Base-by-base conservation (phyloP, 257 asterid species). In the Przewalskia tangutica region DNA sequence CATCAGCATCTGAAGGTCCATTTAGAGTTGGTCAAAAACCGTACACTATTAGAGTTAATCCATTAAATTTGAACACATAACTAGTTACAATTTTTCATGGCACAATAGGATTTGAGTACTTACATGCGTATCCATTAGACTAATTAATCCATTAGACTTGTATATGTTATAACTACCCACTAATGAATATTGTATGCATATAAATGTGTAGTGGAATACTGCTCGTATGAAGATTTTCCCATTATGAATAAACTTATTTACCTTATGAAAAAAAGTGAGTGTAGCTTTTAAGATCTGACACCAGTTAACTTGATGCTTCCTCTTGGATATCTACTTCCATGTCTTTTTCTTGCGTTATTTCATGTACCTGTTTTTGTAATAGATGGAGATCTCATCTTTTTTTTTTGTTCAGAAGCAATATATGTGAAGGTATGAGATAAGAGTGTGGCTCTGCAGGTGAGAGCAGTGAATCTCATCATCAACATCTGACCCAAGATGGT, bases 371-470 rank as follows among this genome's bases (percentile, higher is more conserved):
- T 34, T 42, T 82, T 59, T 65, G 38, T 79, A 14, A 65, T 40
- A 77, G 18, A 38, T 77, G 78, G 44, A 65, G 79, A 36, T 77
- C 65, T 86, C 58, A 63, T 81, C 38, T 7, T 56, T 13, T 17
- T 67, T 60, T 76, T 13, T 75, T 48, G 23, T 76, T 50, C 46
- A 75, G 81, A 84, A 75, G 59, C 18, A 44, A 53, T 63, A 67
- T 36, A 32, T 81, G 50, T 66, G 54, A 48, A 48, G 81, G 66
- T 50, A 76, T 67, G 55, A 63, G 80, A 85, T 89, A 85, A 88
- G 55, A 40, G 59, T 81, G 40, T 86, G 77, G 16, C 79, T 84
- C 84, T 87, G 84, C 88, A 93, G 98, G 86, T 81, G 86, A 84
- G 58, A 85, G 66, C 77, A 77, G 81, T 82, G 88, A 75, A 71